These are phyloP conservation scores for Solanum paucissectum DNA, from an alignment of 257 asterid species.

Conservation along the genomic window DNA sequence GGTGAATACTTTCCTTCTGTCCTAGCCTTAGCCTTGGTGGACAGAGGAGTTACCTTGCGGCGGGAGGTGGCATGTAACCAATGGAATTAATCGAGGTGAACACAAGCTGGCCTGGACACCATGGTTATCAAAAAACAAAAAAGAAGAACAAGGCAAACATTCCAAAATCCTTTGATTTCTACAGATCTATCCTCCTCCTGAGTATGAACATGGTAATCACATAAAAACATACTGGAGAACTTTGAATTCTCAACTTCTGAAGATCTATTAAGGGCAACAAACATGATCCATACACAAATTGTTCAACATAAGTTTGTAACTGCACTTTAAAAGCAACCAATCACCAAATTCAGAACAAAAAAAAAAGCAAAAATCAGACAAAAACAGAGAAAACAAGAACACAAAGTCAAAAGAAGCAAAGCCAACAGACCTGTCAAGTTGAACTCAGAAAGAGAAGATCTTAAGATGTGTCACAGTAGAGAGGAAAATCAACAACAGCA, in stretches of 20 bases:
- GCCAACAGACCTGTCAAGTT: slow-evolving; percentile 15
- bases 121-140: neutral
- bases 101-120: neutral
- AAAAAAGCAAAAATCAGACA: neutral
- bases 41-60: neutral
- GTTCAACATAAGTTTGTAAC: neutral
- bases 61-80: neutral
- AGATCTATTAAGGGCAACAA: neutral
- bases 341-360: neutral
- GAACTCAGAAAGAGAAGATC: slow-evolving; percentile 9
- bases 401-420: neutral
- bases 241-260: neutral
- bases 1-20: neutral
- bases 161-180: neutral
- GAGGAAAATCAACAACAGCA: slow-evolving; percentile 16
- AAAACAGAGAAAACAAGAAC: neutral
- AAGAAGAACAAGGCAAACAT: neutral
- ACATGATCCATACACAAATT: neutral
- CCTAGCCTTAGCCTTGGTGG: neutral
- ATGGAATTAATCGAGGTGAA: neutral
- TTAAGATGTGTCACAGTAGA: slow-evolving; percentile 11
- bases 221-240: neutral
- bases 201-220: neutral
- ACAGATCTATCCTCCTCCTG: neutral
- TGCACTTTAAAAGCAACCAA: neutral